Evolutionary conservation across 352 stramenopile species (phyloP), one percentile per base, ranked within the genome.

Genomic region (Globisporangium okanoganense): DNA sequence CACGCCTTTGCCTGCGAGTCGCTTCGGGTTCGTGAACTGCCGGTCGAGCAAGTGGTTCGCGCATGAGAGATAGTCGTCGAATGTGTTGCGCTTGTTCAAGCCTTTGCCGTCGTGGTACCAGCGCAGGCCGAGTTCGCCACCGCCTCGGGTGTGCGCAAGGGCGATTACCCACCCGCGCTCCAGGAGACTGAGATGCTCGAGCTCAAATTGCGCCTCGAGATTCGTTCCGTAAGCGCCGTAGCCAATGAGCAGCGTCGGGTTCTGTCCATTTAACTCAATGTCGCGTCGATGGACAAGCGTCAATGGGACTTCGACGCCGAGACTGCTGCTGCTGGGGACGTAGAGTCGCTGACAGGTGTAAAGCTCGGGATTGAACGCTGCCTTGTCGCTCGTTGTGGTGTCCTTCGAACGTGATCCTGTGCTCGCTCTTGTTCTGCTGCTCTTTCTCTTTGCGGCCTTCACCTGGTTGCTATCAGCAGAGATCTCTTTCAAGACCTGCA

Each of bases 201-300:
- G 71, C 43, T 95, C 80, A 48, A 95, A 97, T 5, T 94, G 83
- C 22, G 88, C 76, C 57, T 96, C 84, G 8, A 97, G 58, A 53
- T 91, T 95, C 24, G 72, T 88, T 2, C 91, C 91, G 43, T 97
- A 97, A 1, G 91, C 87, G 12, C 91, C 91, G 61, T 97, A 97
- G 25, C 85, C 88, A 38, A 96, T 63, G 16, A 97, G 59, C 2
- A 97, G 69, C n/a, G 91, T 92, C 29, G 86, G 86, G 66, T 94
- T 92, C 35, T 75, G 56, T 3, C 76, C 76, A 62, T 91, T 75
- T 2, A 72, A 40, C 2, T 58, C 54, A 18, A 94, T 43, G 60
- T 86, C 72, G 1, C 71, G 79, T n/a, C 61, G 77, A 49, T 94
- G 81, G 33, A 94, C 77, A n/a, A 95, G 68, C 20, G 86, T 95